Evolutionary conservation across 2,329 filamentous ascomycete genomes (phyloP), one percentile per base, ranked within the genome.

Genomic region (Colletotrichum camelliae): DNA sequence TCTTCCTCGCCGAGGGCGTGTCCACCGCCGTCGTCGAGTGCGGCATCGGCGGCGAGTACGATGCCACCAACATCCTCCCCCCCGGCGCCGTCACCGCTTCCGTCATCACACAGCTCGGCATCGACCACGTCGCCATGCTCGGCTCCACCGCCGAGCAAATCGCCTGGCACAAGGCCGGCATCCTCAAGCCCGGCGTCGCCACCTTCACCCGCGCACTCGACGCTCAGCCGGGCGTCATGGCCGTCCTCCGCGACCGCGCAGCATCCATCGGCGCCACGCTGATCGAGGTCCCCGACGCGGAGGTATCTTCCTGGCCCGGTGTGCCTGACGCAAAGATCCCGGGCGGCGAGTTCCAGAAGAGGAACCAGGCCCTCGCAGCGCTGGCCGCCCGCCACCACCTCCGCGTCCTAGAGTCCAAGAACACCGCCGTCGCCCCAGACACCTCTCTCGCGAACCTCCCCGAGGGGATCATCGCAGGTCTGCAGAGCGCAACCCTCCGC

Each of bases 401-500:
- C 0, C 57, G 43, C 4, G 57, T 69, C 1, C 72, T 81, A 2
- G 64, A 89, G 12, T 88, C 86, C 0, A 87, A 89, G 74, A 82
- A 86, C 0, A 86, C 16, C 27, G 27, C 12, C 2, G 15, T 87
- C 0, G 77, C 92, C 31, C 77, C 81, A 18, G 88, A 84, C 74
- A 16, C 24, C 13, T 48, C 24, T 7, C 43, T 75, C 24, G 24
- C 18, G 4, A 35, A 57, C 0, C 52, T 96, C 5, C 91, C 94
- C 0, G 82, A 85, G 13, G 89, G 93, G 78, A 94, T 98, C 81
- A 86, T 92, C 29, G 87, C 90, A 16, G 97, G 96, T 0, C 87
- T 99, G 2, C 93, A 96, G 81, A 86, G 91, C 79, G 94, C 95
- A 4, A 91, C 92, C 4, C 94, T 96, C 87, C 91, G 95, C 55